Evolutionary conservation across 2,329 filamentous ascomycete species (phyloP), one percentile per base, ranked within the genome.

Genomic region (Fusarium sp.): DNA sequence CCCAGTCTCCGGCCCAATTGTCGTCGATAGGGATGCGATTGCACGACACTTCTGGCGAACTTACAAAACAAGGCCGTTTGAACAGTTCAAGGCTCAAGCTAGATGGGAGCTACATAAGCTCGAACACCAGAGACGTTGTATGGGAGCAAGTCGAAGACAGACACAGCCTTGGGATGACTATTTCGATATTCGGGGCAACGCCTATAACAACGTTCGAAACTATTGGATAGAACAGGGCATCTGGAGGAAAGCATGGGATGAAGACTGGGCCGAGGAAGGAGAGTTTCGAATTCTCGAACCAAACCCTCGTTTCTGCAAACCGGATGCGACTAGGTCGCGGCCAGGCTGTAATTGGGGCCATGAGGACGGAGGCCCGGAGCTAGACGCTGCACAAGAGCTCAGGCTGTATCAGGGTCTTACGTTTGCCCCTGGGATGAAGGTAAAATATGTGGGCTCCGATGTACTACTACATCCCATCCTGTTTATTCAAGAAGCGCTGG

Each of bases 141-240:
- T 36, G 22, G 3, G n/a, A 63, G 14, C 4, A 51, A 61, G 70
- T 42, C 56, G 70, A 22, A 59, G 29, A n/a, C 53, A 66, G 53
- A 72, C 64, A 17, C 46, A 70, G 57, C 67, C 58, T 14, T 72
- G 49, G 51, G 69, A 73, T 20, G 42, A 44, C n/a, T 55, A 63
- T 44, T 53, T 29, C 6, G 53, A 61, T 40, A 10, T 53, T 12
- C 2, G 6, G 12, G 63, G n/a, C 31, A 71, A 71, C 42, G 9
- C 58, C 16, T 35, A 56, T 14, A 66, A 66, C 33, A 71, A 69
- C 61, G 60, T 71, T 33, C 59, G 66, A 51, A 42, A 33, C 42
- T 56, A 66, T 31, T 71, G 66, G 69, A 44, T 56, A 53, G 66
- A 66, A 4, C 69, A 71, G 62, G 59, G 69, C 16, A 69, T 69